phyloP scores from a whole-genome alignment of 495 filamentous ascomycete species.

The Neurospora sp. region DNA sequence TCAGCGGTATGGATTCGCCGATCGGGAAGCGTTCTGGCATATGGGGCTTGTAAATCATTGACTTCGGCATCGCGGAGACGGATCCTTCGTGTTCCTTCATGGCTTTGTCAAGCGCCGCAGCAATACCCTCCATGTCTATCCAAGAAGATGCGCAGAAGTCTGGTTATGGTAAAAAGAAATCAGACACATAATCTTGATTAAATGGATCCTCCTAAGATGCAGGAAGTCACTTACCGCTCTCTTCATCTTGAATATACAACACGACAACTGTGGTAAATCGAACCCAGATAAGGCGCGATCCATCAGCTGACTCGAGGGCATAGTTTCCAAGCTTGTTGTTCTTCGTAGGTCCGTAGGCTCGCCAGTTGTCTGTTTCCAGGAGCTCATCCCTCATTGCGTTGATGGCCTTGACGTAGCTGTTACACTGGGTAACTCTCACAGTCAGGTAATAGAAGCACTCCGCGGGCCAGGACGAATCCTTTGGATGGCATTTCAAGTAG shows the following conservation, averaged over 20 bases:
- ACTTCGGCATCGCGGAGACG: not conserved
- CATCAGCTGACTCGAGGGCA: not conserved
- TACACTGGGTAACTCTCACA: not conserved
- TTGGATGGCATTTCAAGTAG: fast-evolving
- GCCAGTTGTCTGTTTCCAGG: not conserved
- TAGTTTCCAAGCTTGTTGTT: not conserved
- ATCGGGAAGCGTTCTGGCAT: not conserved
- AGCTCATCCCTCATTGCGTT: not conserved
- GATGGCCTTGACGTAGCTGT: not conserved
- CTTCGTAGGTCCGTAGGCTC: not conserved
- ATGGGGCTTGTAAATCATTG: not conserved
- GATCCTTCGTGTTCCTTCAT: not conserved
- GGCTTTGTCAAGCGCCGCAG: not conserved
- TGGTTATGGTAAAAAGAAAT: not conserved
- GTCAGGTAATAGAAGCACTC: not conserved
- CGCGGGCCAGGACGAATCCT: not conserved
- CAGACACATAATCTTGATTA: not conserved
- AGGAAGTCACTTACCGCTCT: not conserved
- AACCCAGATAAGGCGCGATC: not conserved
- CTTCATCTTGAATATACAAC: not conserved
- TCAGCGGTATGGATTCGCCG: not conserved
- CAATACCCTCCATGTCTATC: not conserved
- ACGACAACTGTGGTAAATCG: not conserved
- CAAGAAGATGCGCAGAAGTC: not conserved
- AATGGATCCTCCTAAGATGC: not conserved